phyloP scores from a whole-genome alignment of 495 filamentous ascomycete genomes.

The Tuber indicum region DNA sequence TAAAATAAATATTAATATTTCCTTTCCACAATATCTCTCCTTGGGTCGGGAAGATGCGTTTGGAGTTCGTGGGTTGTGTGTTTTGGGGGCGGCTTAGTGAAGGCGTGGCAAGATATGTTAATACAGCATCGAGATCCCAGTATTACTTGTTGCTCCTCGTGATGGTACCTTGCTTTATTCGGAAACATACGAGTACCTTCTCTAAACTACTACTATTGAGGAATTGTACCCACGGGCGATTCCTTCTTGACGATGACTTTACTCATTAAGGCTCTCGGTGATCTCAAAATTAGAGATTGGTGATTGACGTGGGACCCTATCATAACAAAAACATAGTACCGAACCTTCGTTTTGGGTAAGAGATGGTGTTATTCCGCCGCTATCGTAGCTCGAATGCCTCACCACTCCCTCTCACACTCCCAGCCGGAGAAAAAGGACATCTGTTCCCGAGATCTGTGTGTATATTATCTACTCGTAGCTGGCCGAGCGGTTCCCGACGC shows the following conservation, averaged over 20 bases:
- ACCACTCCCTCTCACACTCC: too few species aligned
- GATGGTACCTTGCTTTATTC: background rate
- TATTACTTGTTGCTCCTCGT: background rate
- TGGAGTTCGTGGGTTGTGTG: background rate
- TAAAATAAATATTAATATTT: background rate
- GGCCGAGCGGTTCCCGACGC: background rate
- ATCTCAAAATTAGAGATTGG: background rate
- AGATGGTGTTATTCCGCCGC: too few species aligned
- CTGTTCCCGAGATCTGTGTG: background rate
- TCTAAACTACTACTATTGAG: too few species aligned
- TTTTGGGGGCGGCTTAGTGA: background rate
- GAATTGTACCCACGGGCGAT: background rate
- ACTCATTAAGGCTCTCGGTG: background rate
- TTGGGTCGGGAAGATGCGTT: background rate
- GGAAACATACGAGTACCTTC: background rate
- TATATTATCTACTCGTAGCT: background rate
- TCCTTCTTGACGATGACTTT: background rate
- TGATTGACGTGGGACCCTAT: background rate
- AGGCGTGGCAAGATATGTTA: background rate
- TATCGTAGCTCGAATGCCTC: too few species aligned
- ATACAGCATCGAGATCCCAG: background rate
- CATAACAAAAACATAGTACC: background rate
- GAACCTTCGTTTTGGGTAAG: too few species aligned
- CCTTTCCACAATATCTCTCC: background rate
- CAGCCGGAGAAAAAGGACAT: background rate